phyloP scores from a whole-genome alignment of 2,329 filamentous ascomycete species.

The Verticillium alfalfae region DNA sequence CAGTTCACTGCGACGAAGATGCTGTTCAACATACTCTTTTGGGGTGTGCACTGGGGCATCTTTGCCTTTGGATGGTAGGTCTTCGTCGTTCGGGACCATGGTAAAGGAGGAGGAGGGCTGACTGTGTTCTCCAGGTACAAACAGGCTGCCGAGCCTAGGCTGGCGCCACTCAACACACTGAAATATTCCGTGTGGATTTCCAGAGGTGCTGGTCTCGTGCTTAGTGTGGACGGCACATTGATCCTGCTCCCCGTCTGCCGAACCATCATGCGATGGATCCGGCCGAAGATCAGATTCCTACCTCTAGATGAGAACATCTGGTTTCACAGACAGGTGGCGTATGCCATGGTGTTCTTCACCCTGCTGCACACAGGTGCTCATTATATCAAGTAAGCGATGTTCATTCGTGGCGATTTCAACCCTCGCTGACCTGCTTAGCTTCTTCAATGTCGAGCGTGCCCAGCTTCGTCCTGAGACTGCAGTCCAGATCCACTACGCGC shows the following conservation, averaged over 20 bases:
- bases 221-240: conserved; percentile 78
- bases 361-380: conserved; percentile 72
- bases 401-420: conserved; percentile 4
- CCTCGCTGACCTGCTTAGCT: conserved; percentile 46
- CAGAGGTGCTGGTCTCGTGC: conserved; percentile 80
- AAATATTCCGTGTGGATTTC: conserved; percentile 93
- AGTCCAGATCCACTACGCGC: conserved; percentile 83
- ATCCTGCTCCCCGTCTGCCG: conserved; percentile 94
- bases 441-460: conserved; percentile 86
- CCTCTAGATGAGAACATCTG: conserved; percentile 95
- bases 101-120: conserved; percentile 6
- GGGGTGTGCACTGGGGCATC: conserved; percentile 70
- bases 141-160: conserved; percentile 61
- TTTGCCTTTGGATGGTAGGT: conserved; percentile 82
- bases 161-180: conserved; percentile 76
- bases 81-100: neutral
- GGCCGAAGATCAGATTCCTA: conserved; percentile 81
- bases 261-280: conserved; percentile 76
- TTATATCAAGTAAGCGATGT: conserved; percentile 76
- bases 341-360: conserved; percentile 79
- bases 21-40: conserved; percentile 76
- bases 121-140: conserved; percentile 58
- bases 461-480: conserved; percentile 78
- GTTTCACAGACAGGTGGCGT: conserved; percentile 95
- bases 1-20: conserved; percentile 68